These are phyloP conservation scores for Bruguiera parviflora DNA, from an alignment of 345 rosid genomes.

Conservation along the genomic window DNA sequence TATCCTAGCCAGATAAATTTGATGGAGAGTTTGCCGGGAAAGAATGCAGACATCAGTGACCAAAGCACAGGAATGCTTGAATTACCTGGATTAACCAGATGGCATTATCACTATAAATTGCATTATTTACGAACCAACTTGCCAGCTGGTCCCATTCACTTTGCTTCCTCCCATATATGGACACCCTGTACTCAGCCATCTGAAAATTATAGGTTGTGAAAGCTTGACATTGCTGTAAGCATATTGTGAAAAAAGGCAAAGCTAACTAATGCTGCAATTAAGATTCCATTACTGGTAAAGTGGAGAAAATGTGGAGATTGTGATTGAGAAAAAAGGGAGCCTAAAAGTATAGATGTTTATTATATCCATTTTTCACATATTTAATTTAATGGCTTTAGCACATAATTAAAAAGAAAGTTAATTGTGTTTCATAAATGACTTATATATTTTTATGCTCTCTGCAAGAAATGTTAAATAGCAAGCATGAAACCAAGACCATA, in stretches of 20 bases:
- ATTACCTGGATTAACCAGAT: conserved; percentile 55
- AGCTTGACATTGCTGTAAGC: background rate
- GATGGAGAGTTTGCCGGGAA: background rate
- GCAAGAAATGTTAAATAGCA: no score
- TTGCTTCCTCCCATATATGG: conserved; percentile 55
- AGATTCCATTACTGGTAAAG: no score
- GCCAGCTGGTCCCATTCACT: conserved; percentile 66
- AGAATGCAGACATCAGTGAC: background rate
- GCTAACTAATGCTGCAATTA: background rate
- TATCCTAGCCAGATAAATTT: background rate
- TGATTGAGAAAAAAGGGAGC: no score
- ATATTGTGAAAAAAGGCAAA: background rate
- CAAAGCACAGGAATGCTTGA: background rate
- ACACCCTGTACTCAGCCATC: conserved; percentile 55
- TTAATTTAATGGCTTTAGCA: no score
- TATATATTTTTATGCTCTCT: no score
- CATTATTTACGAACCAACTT: conserved; percentile 53
- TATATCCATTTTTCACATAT: no score
- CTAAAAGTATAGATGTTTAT: no score
- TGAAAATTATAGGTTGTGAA: conserved; percentile 17
- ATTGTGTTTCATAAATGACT: no score
- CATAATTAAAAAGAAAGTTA: no score
- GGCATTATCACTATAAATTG: conserved; percentile 49
- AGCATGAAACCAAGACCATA: no score
- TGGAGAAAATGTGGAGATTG: no score